A percentile compares a stretch with the other conserved stretches of the same genome.
Conservation (phyloP, 352 stramenopile genomes). For the Phytophthora pini region DNA sequence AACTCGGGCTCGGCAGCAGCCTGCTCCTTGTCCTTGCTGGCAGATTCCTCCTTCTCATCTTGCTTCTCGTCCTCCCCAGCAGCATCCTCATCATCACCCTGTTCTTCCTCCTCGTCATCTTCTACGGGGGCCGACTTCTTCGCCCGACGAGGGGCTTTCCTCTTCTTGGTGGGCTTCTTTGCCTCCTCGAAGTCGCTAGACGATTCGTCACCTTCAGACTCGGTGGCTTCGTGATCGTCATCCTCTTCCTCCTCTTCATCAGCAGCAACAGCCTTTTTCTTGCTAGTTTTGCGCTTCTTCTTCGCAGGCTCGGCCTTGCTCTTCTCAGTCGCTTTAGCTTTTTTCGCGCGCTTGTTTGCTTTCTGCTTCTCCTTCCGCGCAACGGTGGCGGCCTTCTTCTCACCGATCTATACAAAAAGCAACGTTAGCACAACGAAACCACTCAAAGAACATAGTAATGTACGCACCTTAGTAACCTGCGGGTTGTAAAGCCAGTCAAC, state of each 20-base stretch:
- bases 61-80: constrained; percentile 12
- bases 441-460: neutral
- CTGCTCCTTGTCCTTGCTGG: constrained; percentile 29
- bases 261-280: constrained; percentile 35
- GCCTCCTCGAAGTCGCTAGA: constrained; percentile 74
- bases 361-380: constrained; percentile 44
- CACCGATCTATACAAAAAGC: constrained; percentile 26
- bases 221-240: constrained; percentile 52
- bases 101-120: constrained; percentile 33
- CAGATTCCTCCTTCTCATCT: constrained; percentile 23
- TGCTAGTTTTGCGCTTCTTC: constrained; percentile 56
- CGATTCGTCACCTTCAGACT: constrained; percentile 68
- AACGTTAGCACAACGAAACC: constrained; percentile 4
- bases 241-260: constrained; percentile 49
- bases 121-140: constrained; percentile 38
- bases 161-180: constrained; percentile 48
- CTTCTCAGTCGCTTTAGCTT: constrained; percentile 29
- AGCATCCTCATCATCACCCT: too few relatives aligned
- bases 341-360: constrained; percentile 57
- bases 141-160: constrained; percentile 30
- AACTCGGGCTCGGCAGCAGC: constrained; percentile 23
- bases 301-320: constrained; percentile 31
- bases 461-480: constrained; percentile 54
- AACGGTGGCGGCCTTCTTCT: constrained; percentile 41
- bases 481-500: constrained; percentile 82